A percentile compares a stretch with the other conserved stretches of the same genome.
Evolutionary conservation across 106 monocot genomes (phyloP).

Genomic region (Platanthera guangdongensis): DNA sequence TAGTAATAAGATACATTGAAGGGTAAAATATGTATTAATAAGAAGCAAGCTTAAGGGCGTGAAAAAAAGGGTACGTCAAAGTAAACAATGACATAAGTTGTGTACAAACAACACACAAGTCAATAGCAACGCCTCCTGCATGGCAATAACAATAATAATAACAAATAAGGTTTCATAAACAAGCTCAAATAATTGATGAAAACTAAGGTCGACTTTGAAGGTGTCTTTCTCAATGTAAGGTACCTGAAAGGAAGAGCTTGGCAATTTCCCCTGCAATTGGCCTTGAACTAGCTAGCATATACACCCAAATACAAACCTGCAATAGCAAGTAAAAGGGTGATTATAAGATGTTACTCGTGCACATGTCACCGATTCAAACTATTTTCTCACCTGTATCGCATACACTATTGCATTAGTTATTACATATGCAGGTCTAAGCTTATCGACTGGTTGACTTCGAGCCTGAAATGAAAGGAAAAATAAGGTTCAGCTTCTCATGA

Average conservation of each 20-base stretch:
- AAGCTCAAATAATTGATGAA: background rate
- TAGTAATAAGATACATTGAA: background rate
- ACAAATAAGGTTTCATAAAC: background rate
- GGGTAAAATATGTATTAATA: background rate
- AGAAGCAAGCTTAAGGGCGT: background rate
- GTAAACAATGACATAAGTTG: background rate
- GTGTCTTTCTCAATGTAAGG: background rate
- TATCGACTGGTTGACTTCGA: slow-evolving; percentile 44
- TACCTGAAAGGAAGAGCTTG: slow-evolving; percentile 60
- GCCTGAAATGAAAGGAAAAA: slow-evolving; percentile 37
- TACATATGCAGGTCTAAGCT: slow-evolving; percentile 63
- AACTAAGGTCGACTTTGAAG: background rate
- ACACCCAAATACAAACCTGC: slow-evolving; percentile 58
- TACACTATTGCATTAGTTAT: slow-evolving; percentile 58
- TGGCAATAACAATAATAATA: background rate
- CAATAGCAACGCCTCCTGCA: background rate
- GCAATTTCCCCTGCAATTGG: slow-evolving; percentile 39
- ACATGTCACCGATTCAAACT: background rate
- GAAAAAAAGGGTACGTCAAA: background rate
- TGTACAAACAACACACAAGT: background rate
- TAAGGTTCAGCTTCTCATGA: background rate
- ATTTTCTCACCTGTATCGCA: slow-evolving; percentile 49
- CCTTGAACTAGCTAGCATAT: slow-evolving; percentile 21
- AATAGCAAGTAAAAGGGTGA: slow-evolving; percentile 2
- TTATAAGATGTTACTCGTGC: background rate